A percentile compares a stretch with the other conserved stretches of the same genome.
Evolutionary conservation across 805 yeast genomes (phyloP).

Genomic region (Candida orba): DNA sequence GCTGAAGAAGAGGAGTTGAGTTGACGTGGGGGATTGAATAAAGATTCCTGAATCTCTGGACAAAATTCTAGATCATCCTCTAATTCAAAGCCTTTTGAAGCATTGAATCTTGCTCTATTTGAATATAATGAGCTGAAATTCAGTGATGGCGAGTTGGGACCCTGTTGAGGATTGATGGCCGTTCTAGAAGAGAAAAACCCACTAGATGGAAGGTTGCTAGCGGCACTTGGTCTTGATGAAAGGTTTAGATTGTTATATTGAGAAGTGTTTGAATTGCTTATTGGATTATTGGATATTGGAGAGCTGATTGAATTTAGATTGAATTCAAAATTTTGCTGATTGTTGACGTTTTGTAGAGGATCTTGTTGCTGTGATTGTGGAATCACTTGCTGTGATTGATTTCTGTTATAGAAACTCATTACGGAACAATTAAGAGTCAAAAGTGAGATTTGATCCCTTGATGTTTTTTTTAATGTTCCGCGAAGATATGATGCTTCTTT

Average conservation of each 20-base stretch:
- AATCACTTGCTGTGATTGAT: background rate
- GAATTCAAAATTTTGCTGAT: conserved; percentile 11
- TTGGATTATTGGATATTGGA: conserved; percentile 13
- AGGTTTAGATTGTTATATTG: conserved; percentile 19
- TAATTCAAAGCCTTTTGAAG: conserved; percentile 51
- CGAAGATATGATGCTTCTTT: too few species aligned
- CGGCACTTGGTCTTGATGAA: conserved; percentile 10
- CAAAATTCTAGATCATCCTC: conserved; percentile 63
- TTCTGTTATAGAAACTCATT: conserved; percentile 1
- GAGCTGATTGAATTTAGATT: conserved; percentile 9
- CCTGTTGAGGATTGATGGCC: background rate
- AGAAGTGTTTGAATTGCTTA: conserved; percentile 8
- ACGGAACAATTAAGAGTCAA: too few species aligned
- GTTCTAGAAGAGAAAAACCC: background rate
- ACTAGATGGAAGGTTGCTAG: background rate
- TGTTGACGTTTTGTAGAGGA: background rate
- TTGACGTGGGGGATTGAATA: background rate
- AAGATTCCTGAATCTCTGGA: conserved; percentile 41
- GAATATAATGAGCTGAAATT: conserved; percentile 32
- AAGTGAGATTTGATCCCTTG: too few species aligned
- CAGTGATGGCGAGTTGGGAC: conserved; percentile 13
- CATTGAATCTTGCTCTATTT: conserved; percentile 47
- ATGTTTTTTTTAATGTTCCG: too few species aligned
- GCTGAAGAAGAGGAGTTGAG: background rate
- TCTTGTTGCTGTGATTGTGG: background rate